Base-by-base conservation (phyloP, 495 filamentous ascomycete genomes). In the Coniosporium apollinis region DNA sequence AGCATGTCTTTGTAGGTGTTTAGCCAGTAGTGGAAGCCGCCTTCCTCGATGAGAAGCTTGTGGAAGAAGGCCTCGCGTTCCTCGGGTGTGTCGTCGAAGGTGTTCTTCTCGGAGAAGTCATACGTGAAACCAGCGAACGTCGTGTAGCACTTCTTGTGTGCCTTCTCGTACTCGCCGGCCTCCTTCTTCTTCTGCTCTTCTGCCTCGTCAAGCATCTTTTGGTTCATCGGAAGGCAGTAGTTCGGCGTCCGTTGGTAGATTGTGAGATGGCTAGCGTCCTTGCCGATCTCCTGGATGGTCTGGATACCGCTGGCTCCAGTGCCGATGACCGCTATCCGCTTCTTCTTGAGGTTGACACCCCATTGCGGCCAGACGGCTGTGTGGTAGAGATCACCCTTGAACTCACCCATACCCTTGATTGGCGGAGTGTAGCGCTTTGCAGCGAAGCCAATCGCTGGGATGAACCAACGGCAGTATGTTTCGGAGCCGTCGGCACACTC, bases 241-340 rank as follows among this genome's bases (percentile, higher is more conserved):
- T 48, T 64, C 8, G 63, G 64, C 13, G 64, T 66, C n/a, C 67
- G 54, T 40, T 70, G 65, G 45, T 65, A 70, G 15, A 70, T 58
- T 11, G 43, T 60, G 19, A 69, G 31, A 4, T 58, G 40, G 5
- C 46, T 53, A 3, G 52, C 66, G 7, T 45, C 29, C 8, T 48
- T 46, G 14, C 48, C 58, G 39, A 46, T 37, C 10, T 60, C 63
- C 37, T 75, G 70, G 1, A 56, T 53, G 24, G 72, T 54, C 36
- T 79, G 74, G 0, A 76, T 63, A 0, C 69, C 72, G 0, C 66
- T 59, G 0, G 47, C 47, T 7, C 74, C 74, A 0, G 74, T 76
- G 6, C 74, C 74, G 14, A 79, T 65, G 26, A 76, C 52, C 5
- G 65, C 67, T 20, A 57, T 51, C 5, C 57, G 52, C 47, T 75